These are phyloP conservation scores for Botrytis squamosa DNA, from an alignment of 2,329 filamentous ascomycete genomes.

Conservation along the genomic window DNA sequence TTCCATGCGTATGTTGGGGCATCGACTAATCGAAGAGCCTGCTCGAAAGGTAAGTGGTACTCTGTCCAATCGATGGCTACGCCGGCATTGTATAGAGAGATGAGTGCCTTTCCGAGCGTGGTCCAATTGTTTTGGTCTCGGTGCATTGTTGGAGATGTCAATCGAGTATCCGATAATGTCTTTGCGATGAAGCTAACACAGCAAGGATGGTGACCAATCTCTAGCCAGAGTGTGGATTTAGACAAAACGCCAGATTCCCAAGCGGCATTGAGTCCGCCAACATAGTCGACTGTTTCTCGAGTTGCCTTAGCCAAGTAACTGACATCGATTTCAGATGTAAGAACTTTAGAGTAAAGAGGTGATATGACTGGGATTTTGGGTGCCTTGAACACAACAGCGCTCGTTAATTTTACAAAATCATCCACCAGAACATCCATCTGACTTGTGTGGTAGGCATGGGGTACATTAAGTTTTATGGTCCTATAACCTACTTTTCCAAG, in stretches of 20 bases:
- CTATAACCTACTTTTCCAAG: constrained; percentile 49
- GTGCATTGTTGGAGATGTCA: background rate
- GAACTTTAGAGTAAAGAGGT: background rate
- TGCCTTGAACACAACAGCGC: constrained; percentile 21
- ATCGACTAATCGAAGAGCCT: background rate
- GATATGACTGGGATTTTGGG: background rate
- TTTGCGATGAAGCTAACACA: background rate
- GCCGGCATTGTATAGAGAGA: background rate
- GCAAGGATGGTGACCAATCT: constrained; percentile 5
- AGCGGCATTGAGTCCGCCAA: constrained; percentile 56
- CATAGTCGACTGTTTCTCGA: constrained; percentile 63
- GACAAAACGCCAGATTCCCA: constrained; percentile 57
- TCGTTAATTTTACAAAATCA: constrained; percentile 47
- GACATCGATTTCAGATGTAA: constrained; percentile 49
- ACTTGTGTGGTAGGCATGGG: constrained; percentile 64
- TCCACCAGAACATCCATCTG: constrained; percentile 53
- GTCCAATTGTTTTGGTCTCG: constrained; percentile 40
- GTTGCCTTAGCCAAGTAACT: constrained; percentile 63
- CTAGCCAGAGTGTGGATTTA: constrained; percentile 44
- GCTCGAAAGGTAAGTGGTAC: constrained; percentile 11
- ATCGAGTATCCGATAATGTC: background rate
- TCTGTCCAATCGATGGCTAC: constrained; percentile 12
- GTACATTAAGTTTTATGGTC: constrained; percentile 59
- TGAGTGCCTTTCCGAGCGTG: background rate
- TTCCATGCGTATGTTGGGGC: constrained; percentile 65